phyloP scores from a whole-genome alignment of 176 grass and related monocot species.

The Triticum turgidum region DNA sequence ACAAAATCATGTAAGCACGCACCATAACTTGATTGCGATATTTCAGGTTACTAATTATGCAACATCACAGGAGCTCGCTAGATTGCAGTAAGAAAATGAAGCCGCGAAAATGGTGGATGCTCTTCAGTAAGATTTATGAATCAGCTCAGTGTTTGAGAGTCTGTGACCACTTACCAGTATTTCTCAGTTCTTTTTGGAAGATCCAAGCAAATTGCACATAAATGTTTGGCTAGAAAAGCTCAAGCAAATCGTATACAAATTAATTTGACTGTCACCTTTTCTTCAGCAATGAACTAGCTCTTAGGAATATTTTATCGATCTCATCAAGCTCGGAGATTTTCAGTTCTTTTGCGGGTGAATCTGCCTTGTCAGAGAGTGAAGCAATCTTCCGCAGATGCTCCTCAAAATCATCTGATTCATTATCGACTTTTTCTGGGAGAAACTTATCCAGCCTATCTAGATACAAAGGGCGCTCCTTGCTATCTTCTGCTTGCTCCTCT shows the following conservation, averaged over 20 bases:
- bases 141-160: not conserved
- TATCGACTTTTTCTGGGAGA: conserved; percentile 45
- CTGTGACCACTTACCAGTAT: not conserved
- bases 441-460: conserved; percentile 82
- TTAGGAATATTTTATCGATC: conserved; percentile 93
- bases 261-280: conserved; percentile 46
- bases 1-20: not conserved
- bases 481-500: conserved; percentile 51
- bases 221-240: not conserved
- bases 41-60: not conserved
- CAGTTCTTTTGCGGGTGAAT: conserved; percentile 67
- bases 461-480: conserved; percentile 54
- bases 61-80: not conserved
- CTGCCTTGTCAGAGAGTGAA: conserved; percentile 53
- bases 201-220: not conserved
- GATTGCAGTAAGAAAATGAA: not conserved
- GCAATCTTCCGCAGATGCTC: conserved; percentile 84
- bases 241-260: not conserved
- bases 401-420: conserved; percentile 73
- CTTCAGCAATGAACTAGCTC: conserved; percentile 90
- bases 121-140: not conserved
- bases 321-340: conserved; percentile 83
- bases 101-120: not conserved
- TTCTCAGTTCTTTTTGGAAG: not conserved
- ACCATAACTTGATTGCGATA: not conserved